phyloP scores from a whole-genome alignment of 2,329 filamentous ascomycete genomes.

The Penicillium oxalicum region DNA sequence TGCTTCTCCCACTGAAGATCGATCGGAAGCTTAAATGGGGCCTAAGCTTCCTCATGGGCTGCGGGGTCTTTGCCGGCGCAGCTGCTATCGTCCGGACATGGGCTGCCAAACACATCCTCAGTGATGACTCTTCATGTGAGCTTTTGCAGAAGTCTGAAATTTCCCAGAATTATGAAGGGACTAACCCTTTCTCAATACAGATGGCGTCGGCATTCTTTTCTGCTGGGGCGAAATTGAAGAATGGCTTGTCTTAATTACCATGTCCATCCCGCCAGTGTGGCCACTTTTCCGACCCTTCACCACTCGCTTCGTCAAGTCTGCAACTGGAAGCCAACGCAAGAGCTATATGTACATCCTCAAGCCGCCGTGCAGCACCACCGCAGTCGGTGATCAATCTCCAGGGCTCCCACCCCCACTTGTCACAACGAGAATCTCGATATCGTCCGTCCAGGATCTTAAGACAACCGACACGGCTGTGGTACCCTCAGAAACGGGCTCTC shows the following conservation, averaged over 20 bases:
- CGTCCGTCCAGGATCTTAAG: constrained; percentile 5
- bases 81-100: constrained; percentile 19
- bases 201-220: constrained; percentile 16
- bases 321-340: constrained; percentile 4
- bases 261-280: constrained; percentile 22
- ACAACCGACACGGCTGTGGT: neutral
- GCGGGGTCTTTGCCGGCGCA: constrained; percentile 17
- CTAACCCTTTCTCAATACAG: neutral
- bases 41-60: constrained; percentile 20
- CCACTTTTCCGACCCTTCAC: constrained; percentile 19
- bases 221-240: constrained; percentile 20
- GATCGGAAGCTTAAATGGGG: constrained; percentile 21
- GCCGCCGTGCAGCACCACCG: constrained; percentile 3
- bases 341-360: constrained; percentile 7
- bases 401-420: constrained; percentile 13
- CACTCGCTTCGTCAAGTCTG: constrained; percentile 14
- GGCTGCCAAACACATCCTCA: constrained; percentile 16
- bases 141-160: too few species aligned
- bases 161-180: too few species aligned
- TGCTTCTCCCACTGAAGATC: constrained; percentile 16
- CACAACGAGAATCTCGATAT: constrained; percentile 14
- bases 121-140: constrained; percentile 16
- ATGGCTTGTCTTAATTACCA: constrained; percentile 20
- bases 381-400: constrained; percentile 9
- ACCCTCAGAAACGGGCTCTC: constrained; percentile 7